Percentiles rank a stretch among this genome's conserved stretches.
phyloP scores from a whole-genome alignment of 352 stramenopile species.

The Pythium dissimile region DNA sequence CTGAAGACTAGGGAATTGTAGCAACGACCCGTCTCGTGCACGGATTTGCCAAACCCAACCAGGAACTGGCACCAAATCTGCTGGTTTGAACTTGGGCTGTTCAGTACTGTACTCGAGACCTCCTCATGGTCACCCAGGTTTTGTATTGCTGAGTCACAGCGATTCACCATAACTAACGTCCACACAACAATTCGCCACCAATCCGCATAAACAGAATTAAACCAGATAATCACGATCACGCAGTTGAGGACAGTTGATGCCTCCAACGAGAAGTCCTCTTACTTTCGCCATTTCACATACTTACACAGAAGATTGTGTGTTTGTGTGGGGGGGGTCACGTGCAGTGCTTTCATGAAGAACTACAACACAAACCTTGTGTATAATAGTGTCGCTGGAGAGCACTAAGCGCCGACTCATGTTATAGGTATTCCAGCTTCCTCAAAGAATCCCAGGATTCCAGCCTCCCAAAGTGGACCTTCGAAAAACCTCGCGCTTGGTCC shows the following conservation, averaged over 20 bases:
- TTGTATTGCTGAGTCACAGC: not conserved
- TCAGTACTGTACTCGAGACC: not conserved
- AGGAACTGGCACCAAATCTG: constrained; percentile 10
- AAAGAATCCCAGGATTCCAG: not conserved
- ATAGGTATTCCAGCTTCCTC: too few relatives aligned
- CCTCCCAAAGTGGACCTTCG: not conserved
- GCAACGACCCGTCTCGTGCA: constrained; percentile 17
- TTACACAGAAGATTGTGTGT: too few relatives aligned
- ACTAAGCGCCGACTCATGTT: too few relatives aligned
- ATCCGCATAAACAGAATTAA: constrained; percentile 2
- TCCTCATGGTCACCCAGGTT: not conserved
- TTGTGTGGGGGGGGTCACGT: too few relatives aligned
- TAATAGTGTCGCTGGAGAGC: too few relatives aligned
- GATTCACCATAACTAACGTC: not conserved
- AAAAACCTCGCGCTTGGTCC: constrained; percentile 2
- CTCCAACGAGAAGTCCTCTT: not conserved
- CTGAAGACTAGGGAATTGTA: not conserved
- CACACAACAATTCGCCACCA: not conserved
- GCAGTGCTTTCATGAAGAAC: too few relatives aligned
- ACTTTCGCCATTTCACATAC: too few relatives aligned
- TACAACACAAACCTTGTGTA: too few relatives aligned
- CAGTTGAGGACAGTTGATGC: not conserved
- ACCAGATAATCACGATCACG: constrained; percentile 10
- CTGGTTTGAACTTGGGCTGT: constrained; percentile 15
- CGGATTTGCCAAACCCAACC: constrained; percentile 15